Evolutionary conservation across 2,329 filamentous ascomycete species (phyloP), one percentile per base, ranked within the genome.

Genomic region (Macrophomina phaseolina): DNA sequence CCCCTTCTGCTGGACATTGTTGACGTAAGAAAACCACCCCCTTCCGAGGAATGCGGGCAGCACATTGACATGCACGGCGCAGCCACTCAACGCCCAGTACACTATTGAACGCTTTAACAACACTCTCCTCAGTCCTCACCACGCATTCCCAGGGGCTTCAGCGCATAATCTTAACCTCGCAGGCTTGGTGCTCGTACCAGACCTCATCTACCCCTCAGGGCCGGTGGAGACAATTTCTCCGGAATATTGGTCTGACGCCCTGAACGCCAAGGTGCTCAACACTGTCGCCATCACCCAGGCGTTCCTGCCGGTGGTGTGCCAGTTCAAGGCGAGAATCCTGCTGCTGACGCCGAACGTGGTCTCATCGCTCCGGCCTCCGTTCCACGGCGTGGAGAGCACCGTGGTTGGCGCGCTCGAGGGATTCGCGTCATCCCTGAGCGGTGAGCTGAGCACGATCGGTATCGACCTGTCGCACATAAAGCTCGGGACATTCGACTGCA

Each of bases 261-360:
- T 98, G 77, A 97, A 97, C 78, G 94, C 93, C 16, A 94, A 97
- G 74, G 86, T 99, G 12, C 86, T 98, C 65, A 91, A 93, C 67
- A 94, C 94, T 1, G 93, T 98, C 71, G 86, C 97, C 63, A 93
- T 91, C 5, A 90, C 94, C 46, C 94, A 97, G 80, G 87, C 92
- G 64, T 95, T 98, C 81, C 84, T 98, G 8, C 82, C 84, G 73
- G 73, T 79, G 72, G 69, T 85, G 76, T 72, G 76, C 76, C 83
- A 79, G 79, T 86, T 81, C 82, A 73, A 87, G 83, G 73, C 91
- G 84, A 75, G 90, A 71, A 85, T 96, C 42, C 82, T 96, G 58
- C 85, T 95, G 72, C 88, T 95, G 71, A 94, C 91, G 3, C 91
- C 92, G 0, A 90, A 87, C 69, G 92, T 95, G 73, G 90, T 93